phyloP scores from a whole-genome alignment of 2,329 filamentous ascomycete species.

The Cadophora sp. region DNA sequence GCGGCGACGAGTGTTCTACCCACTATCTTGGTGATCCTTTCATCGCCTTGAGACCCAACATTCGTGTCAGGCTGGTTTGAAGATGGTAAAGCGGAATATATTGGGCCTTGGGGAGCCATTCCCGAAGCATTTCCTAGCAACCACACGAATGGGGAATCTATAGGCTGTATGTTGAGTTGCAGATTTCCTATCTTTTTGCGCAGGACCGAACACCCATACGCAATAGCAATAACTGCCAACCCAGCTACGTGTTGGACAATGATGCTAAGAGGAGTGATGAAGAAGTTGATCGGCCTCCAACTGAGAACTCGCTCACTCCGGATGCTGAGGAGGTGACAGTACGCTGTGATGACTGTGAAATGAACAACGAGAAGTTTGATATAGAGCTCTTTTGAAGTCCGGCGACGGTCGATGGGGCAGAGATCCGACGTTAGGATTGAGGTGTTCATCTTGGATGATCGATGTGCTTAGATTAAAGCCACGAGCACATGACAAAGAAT shows the following conservation, averaged over 20 bases:
- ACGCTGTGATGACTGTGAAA: background rate
- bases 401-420: background rate
- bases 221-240: background rate
- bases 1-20: background rate
- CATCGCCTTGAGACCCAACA: too few relatives aligned
- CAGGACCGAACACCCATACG: background rate
- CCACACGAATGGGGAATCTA: too few relatives aligned
- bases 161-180: too few relatives aligned
- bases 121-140: too few relatives aligned
- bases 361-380: constrained; percentile 2
- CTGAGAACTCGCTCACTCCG: background rate
- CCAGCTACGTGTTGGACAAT: background rate
- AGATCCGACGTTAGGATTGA: background rate
- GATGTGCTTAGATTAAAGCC: too few relatives aligned
- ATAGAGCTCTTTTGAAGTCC: background rate
- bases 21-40: too few relatives aligned
- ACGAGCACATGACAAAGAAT: too few relatives aligned
- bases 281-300: background rate
- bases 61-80: too few relatives aligned
- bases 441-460: too few relatives aligned
- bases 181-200: too few relatives aligned
- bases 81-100: too few relatives aligned
- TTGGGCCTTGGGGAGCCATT: too few relatives aligned
- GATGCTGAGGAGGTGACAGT: constrained; percentile 1
- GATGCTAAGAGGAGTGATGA: background rate